A percentile compares a stretch with the other conserved stretches of the same genome.
Conservation (phyloP, 768 basidiomycete genomes). For the Boletellus ananas region DNA sequence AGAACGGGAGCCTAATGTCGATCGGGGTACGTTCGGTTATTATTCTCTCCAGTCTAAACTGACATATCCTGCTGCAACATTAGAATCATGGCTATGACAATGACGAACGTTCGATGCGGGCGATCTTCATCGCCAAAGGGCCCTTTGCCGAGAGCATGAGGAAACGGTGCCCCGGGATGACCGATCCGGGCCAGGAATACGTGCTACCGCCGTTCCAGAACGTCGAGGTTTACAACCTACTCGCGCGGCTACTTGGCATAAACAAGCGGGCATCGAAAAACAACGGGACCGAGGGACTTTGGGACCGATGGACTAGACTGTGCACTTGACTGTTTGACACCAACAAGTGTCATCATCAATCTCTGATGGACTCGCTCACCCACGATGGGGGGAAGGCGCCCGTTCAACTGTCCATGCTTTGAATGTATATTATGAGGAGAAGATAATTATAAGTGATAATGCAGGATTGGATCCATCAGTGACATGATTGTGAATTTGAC, state of each 20-base stretch:
- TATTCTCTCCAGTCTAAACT: background rate
- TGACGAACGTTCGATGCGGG: constrained; percentile 67
- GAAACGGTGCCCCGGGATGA: background rate
- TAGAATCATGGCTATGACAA: constrained; percentile 92
- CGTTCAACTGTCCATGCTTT: constrained; percentile 1
- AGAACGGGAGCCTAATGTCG: constrained; percentile 49
- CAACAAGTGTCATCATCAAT: background rate
- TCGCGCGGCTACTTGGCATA: constrained; percentile 69
- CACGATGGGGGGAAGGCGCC: background rate
- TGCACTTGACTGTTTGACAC: background rate
- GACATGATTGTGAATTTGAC: constrained; percentile 21
- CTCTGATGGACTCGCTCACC: background rate
- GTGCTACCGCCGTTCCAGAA: constrained; percentile 78
- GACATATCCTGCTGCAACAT: background rate
- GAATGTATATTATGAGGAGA: constrained; percentile 24
- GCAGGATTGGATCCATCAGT: constrained; percentile 25
- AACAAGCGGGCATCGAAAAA: constrained; percentile 50
- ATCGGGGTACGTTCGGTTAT: constrained; percentile 53
- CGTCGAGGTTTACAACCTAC: constrained; percentile 77
- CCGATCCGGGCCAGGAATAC: constrained; percentile 37
- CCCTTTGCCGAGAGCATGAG: constrained; percentile 54
- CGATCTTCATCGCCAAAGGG: constrained; percentile 86
- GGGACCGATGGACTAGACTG: constrained; percentile 52
- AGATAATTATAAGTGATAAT: constrained; percentile 27
- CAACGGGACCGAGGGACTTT: constrained; percentile 78